These are phyloP conservation scores for Ambrosia trifida DNA, from an alignment of 129 eudicot species.

Conservation along the genomic window DNA sequence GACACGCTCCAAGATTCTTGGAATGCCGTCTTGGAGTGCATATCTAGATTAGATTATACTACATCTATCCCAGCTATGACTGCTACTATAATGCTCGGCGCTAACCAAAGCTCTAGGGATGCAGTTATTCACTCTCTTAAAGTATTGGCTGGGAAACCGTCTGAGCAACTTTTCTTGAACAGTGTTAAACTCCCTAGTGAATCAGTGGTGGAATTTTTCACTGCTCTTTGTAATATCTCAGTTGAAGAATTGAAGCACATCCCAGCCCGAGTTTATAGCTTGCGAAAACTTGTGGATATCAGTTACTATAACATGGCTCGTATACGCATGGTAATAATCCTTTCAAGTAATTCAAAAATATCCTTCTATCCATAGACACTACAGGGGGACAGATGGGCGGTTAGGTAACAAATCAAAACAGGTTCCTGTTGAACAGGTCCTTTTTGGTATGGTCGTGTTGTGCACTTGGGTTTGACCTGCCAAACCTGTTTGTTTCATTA, in stretches of 20 bases:
- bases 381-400: not conserved
- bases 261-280: slow-evolving; percentile 93
- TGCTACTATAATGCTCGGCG: slow-evolving; percentile 77
- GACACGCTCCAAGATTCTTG: slow-evolving; percentile 86
- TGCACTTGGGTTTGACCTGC: not conserved
- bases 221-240: slow-evolving; percentile 78
- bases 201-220: slow-evolving; percentile 82
- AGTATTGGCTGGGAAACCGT: slow-evolving; percentile 86
- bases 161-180: slow-evolving; percentile 73
- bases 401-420: not conserved
- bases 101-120: slow-evolving; percentile 80
- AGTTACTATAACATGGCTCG: slow-evolving; percentile 96
- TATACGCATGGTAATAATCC: slow-evolving; percentile 78
- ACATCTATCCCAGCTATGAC: slow-evolving; percentile 66
- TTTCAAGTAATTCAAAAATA: slow-evolving; percentile 18
- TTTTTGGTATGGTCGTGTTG: not conserved
- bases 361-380: slow-evolving; percentile 1
- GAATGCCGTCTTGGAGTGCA: slow-evolving; percentile 84
- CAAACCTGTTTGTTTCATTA: not conserved
- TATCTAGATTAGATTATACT: slow-evolving; percentile 79
- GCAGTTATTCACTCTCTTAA: slow-evolving; percentile 70
- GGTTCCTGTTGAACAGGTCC: not conserved
- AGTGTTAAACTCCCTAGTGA: slow-evolving; percentile 89
- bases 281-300: slow-evolving; percentile 90
- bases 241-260: slow-evolving; percentile 74